Evolutionary conservation across 108 stramenopile species (phyloP), one percentile per base, ranked within the genome.

Genomic region (Fragilariopsis cylindrus): DNA sequence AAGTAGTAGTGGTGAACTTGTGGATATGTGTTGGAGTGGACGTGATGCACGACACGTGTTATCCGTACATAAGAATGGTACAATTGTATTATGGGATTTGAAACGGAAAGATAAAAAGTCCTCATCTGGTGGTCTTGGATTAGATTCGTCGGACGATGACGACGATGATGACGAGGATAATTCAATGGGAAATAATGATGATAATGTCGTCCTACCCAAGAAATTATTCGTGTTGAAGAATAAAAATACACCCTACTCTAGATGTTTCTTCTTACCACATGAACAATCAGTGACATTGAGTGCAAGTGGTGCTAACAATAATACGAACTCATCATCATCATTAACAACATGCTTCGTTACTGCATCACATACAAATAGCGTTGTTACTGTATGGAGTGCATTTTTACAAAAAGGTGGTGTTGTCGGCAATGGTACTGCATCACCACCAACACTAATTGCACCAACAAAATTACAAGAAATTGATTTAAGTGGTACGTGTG

Each of bases 301-400:
- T 7, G 19, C 54, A 5, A 60, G 0, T 4, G 11, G 21, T 30
- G 9, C 30, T 21, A 40, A 60, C 4, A 30, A 0, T n/a, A n/a
- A n/a, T 0, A 0, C 16, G 11, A 60, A n/a, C n/a, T 13, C 48
- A 9, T 53, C 57, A n/a, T n/a, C n/a, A 2, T 54, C 65, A 5
- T 45, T 91, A 45, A 94, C 92, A 3, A 83, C 85, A 53, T 88
- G 89, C 50, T 94, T 94, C 65, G 70, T 86, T 39, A 88, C 89
- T 18, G 90, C 84, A 3, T 83, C 77, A 9, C 49, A 81, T 16
- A 70, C 76, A 41, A 93, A 91, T 68, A 70, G 81, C 16, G 74
- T 71, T 30, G 70, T 94, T 9, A 86, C 89, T 7, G 42, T 94
- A 2, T 94, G 90, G 90, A 88, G 87, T 43, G 76, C 89, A 45